These are phyloP conservation scores for Aspergillus cejpii DNA, from an alignment of 2,329 filamentous ascomycete species.

Conservation along the genomic window DNA sequence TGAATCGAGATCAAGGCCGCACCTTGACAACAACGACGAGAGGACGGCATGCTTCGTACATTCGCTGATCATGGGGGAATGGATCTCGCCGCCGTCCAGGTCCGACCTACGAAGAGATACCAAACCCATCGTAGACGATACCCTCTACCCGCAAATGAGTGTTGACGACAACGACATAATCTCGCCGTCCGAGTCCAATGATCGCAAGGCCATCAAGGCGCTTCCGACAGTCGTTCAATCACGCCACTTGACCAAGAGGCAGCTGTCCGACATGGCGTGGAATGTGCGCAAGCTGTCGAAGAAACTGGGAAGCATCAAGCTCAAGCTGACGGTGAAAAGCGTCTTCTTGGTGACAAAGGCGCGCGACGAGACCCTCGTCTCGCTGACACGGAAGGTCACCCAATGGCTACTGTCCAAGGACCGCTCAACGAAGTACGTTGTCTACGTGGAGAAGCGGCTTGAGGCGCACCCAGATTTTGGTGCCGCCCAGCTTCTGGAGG, in stretches of 20 bases:
- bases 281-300: slow-evolving; percentile 87
- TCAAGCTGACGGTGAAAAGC: slow-evolving; percentile 72
- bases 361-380: slow-evolving; percentile 74
- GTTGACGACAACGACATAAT: neutral
- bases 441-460: slow-evolving; percentile 75
- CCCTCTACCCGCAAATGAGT: neutral
- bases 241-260: slow-evolving; percentile 86
- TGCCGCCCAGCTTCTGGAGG: slow-evolving; percentile 58
- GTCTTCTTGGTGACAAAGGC: slow-evolving; percentile 88
- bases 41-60: slow-evolving; percentile 58
- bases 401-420: slow-evolving; percentile 73
- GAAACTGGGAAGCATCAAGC: slow-evolving; percentile 70
- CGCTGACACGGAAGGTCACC: slow-evolving; percentile 67
- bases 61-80: slow-evolving; percentile 45
- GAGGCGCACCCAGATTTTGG: slow-evolving; percentile 67
- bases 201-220: slow-evolving; percentile 15
- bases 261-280: slow-evolving; percentile 95
- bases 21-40: slow-evolving; percentile 30
- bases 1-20: slow-evolving; percentile 34
- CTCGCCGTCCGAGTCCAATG: slow-evolving; percentile 2
- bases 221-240: slow-evolving; percentile 48
- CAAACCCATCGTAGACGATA: neutral
- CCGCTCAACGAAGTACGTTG: slow-evolving; percentile 60
- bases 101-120: slow-evolving; percentile 3
- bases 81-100: slow-evolving; percentile 18